Conservation (phyloP, 1,284 basidiomycete genomes). For the Hemileia vastatrix region DNA sequence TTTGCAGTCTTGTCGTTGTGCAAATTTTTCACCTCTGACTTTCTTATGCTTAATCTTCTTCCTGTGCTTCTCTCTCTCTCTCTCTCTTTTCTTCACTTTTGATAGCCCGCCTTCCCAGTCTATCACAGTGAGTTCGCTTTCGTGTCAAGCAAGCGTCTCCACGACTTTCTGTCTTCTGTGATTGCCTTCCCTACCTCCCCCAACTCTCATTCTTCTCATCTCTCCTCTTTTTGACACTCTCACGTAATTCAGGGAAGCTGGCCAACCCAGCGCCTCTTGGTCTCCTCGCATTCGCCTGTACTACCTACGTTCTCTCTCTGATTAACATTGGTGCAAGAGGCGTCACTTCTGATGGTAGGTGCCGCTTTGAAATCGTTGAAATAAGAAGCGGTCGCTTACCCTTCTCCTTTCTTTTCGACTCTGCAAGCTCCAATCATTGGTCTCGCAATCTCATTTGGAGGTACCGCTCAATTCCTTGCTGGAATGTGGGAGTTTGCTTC, state of each 20-base stretch:
- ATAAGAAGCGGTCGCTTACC: conserved; percentile 8
- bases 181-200: background rate
- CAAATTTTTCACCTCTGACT: too few species aligned
- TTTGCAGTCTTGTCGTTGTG: too few species aligned
- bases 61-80: too few species aligned
- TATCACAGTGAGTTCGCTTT: conserved; percentile 13
- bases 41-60: too few species aligned
- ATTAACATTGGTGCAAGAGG: conserved; percentile 41
- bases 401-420: conserved; percentile 37
- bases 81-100: too few species aligned
- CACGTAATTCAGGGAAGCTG: too few species aligned
- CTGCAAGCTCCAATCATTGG: conserved; percentile 69
- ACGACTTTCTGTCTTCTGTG: too few species aligned
- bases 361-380: background rate
- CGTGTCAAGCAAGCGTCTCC: too few species aligned
- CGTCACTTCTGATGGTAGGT: too few species aligned
- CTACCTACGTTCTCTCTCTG: conserved; percentile 51
- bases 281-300: conserved; percentile 48
- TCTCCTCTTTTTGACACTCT: conserved; percentile 40
- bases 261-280: conserved; percentile 53
- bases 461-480: conserved; percentile 58
- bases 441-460: conserved; percentile 70
- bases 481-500: conserved; percentile 59
- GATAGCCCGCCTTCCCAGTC: conserved; percentile 38
- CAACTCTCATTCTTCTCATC: background rate